phyloP scores from a whole-genome alignment of 768 basidiomycete genomes.

The Lactarius hengduanensis region DNA sequence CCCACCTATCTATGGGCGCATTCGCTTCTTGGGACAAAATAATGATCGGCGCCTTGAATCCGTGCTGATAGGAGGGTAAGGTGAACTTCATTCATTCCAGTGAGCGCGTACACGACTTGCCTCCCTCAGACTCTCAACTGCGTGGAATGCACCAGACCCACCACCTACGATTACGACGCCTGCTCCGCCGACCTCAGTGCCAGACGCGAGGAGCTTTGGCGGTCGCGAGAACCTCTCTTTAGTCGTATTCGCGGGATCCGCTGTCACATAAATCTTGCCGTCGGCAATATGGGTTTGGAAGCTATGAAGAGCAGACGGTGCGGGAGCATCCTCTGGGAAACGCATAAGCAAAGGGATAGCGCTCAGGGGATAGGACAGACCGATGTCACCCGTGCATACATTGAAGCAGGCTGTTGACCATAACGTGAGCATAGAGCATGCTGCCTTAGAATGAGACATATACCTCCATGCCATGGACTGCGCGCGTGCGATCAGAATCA shows the following conservation, averaged over 20 bases:
- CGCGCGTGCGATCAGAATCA: neutral
- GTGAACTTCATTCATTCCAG: neutral
- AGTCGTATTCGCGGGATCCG: slow-evolving; percentile 56
- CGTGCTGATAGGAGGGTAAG: slow-evolving; percentile 49
- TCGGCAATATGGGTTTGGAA: slow-evolving; percentile 66
- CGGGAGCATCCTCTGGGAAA: slow-evolving; percentile 79
- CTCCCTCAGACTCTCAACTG: slow-evolving; percentile 80
- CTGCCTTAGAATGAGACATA: slow-evolving; percentile 20
- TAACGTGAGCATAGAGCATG: neutral
- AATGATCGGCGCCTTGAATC: slow-evolving; percentile 73
- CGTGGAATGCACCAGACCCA: slow-evolving; percentile 74
- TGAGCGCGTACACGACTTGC: slow-evolving; percentile 40
- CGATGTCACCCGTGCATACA: slow-evolving; percentile 79
- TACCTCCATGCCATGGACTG: slow-evolving; percentile 89
- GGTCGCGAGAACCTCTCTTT: slow-evolving; percentile 67
- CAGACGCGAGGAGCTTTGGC: slow-evolving; percentile 52
- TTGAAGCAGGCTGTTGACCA: slow-evolving; percentile 74
- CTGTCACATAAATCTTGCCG: slow-evolving; percentile 79
- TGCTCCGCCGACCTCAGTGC: slow-evolving; percentile 48
- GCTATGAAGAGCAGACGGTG: slow-evolving; percentile 72
- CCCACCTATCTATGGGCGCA: slow-evolving; percentile 79
- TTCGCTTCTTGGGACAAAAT: slow-evolving; percentile 77
- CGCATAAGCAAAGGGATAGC: slow-evolving; percentile 26
- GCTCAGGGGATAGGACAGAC: slow-evolving; percentile 37
- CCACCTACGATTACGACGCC: slow-evolving; percentile 86